These are phyloP conservation scores for Grammothele lineata DNA, from an alignment of 768 basidiomycete species.

Conservation along the genomic window DNA sequence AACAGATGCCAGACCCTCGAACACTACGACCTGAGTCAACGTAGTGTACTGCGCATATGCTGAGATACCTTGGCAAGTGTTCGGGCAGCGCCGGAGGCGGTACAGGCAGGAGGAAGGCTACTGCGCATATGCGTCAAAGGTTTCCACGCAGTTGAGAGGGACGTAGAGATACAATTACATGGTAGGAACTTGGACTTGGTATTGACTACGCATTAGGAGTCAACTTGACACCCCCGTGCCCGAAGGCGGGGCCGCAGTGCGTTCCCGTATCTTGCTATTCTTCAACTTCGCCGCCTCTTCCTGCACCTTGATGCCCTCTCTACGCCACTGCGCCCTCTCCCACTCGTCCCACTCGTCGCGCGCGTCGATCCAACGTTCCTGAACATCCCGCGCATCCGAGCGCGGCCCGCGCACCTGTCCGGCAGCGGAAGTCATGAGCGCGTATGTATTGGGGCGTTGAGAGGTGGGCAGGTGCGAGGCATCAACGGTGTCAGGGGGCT, in stretches of 20 bases:
- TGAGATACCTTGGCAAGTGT: too few relatives aligned
- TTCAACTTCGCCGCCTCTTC: slow-evolving; percentile 32
- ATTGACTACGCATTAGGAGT: too few relatives aligned
- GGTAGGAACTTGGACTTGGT: too few relatives aligned
- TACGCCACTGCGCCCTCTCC: slow-evolving; percentile 74
- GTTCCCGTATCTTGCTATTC: slow-evolving; percentile 23
- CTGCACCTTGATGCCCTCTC: slow-evolving; percentile 59
- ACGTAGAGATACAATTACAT: too few relatives aligned
- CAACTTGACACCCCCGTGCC: too few relatives aligned
- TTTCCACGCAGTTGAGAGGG: too few relatives aligned
- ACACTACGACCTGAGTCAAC: too few relatives aligned
- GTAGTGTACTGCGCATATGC: too few relatives aligned
- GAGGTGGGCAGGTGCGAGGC: slow-evolving; percentile 34
- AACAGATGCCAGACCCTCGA: too few relatives aligned
- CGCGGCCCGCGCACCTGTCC: slow-evolving; percentile 47
- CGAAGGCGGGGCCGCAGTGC: slow-evolving; percentile 1
- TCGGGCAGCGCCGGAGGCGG: too few relatives aligned
- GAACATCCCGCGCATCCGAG: slow-evolving; percentile 68
- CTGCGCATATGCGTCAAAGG: too few relatives aligned
- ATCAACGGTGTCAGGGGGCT: slow-evolving; percentile 30
- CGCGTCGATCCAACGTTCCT: slow-evolving; percentile 92
- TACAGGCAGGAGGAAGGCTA: too few relatives aligned
- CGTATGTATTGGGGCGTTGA: slow-evolving; percentile 57
- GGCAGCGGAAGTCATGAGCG: slow-evolving; percentile 63
- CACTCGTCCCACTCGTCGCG: slow-evolving; percentile 78